Conservation (phyloP, 202 grass and related monocot genomes). For the Miscanthus sacchariflorus region DNA sequence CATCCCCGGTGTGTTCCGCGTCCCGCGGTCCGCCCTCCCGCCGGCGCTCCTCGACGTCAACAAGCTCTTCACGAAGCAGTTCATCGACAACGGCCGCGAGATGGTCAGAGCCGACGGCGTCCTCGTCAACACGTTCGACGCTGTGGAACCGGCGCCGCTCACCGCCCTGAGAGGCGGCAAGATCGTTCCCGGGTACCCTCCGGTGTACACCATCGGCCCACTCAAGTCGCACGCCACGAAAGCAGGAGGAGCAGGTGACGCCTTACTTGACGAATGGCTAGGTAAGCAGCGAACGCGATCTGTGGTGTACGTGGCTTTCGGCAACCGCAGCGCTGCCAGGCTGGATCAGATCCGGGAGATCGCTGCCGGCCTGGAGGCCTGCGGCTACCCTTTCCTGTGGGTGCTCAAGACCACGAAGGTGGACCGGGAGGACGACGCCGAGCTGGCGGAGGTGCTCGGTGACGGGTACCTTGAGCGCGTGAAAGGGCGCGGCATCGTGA, state of each 20-base stretch:
- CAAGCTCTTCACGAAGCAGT: conserved; percentile 56
- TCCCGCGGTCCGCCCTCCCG: conserved; percentile 35
- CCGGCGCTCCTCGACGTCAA: conserved; percentile 31
- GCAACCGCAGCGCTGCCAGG: conserved; percentile 48
- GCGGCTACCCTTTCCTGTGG: conserved; percentile 68
- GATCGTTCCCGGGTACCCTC: conserved; percentile 39
- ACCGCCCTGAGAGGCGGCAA: conserved; percentile 39
- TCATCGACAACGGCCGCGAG: conserved; percentile 42
- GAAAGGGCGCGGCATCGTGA: conserved; percentile 47
- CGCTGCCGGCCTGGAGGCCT: conserved; percentile 51
- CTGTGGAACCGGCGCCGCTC: conserved; percentile 38
- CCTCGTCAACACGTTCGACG: conserved; percentile 52
- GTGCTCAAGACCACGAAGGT: conserved; percentile 44
- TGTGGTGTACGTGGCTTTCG: conserved; percentile 73
- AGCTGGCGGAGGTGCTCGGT: conserved; percentile 46
- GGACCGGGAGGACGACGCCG: conserved; percentile 2
- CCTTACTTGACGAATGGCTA: conserved; percentile 29
- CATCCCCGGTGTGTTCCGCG: conserved; percentile 43
- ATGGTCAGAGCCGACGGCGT: conserved; percentile 36
- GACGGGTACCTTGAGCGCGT: conserved; percentile 35
- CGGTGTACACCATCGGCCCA: conserved; percentile 51
- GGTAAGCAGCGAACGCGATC: conserved; percentile 56
- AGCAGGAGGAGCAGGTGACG: too few relatives aligned
- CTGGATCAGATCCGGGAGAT: conserved; percentile 56
- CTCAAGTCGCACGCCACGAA: conserved; percentile 7